Base-by-base conservation (phyloP, 176 grass and related monocot species). In the Oryza meyeriana region DNA sequence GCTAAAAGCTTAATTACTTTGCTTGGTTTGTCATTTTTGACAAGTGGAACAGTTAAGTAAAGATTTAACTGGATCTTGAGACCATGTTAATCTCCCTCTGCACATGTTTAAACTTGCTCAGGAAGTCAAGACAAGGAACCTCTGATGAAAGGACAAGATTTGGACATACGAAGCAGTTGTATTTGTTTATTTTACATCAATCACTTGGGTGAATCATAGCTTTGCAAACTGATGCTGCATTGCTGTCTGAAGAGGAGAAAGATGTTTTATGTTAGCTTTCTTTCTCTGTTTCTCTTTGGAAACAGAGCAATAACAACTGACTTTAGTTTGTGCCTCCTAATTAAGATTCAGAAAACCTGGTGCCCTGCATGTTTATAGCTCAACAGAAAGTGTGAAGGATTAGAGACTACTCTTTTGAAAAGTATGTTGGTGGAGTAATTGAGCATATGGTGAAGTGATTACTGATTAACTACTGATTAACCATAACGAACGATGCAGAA, bases 31-130 rank as follows among this genome's bases (percentile, higher is more conserved):
- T 20, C 77, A 72, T 32, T 5, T 69, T 47, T 69, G 82, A 57
- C 87, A 83, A 80, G 69, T 77, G 75, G 81, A 64, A 25, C 38
- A 13, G 61, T 52, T 35, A 75, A 29, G 5, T 65, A 55, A 52
- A 38, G 72, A 27, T 78, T n/a, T 29, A 12, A 71, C 22, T 63
- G 52, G 69, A 32, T 84, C 61, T 18, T 68, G 27, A 66, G 66
- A 12, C 32, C 58, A 55, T n/a, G n/a, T 78, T 22, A 41, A 66
- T 61, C 66, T 73, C 45, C 76, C 59, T 17, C 6, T 44, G 61
- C 63, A 70, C 75, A 79, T 79, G 81, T 45, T 22, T 22, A 67
- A 72, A 59, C 27, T 41, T 84, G 10, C 71, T 30, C 30, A 18
- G 6, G 22, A 18, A 8, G 48, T 52, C 17, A 41, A 48, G 71